Conservation (phyloP, 345 rosid species). For the Streptanthus diversifolius region DNA sequence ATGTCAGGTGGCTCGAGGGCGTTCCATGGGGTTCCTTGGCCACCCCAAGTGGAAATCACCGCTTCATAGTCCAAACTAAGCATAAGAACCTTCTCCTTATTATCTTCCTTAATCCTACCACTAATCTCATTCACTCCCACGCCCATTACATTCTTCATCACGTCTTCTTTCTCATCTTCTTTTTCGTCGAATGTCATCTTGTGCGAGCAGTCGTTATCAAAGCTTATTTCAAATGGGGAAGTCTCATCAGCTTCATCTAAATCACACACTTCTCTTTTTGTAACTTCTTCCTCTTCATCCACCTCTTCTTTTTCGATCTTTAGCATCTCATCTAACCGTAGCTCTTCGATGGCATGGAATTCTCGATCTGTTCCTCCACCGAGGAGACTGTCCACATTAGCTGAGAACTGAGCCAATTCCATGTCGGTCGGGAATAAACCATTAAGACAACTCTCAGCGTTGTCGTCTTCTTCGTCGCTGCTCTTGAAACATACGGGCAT, state of each 20-base stretch:
- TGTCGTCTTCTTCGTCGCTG: constrained; percentile 10
- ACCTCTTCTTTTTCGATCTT: constrained; percentile 51
- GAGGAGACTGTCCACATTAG: constrained; percentile 78
- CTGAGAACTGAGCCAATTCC: constrained; percentile 84
- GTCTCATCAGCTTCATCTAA: constrained; percentile 40
- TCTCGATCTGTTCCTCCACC: constrained; percentile 69
- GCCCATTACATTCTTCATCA: constrained; percentile 30
- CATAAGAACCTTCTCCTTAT: constrained; percentile 39
- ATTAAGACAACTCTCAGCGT: constrained; percentile 31
- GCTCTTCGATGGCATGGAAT: constrained; percentile 56
- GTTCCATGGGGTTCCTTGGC: constrained; percentile 76
- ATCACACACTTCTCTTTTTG: constrained; percentile 13
- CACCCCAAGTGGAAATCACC: constrained; percentile 66
- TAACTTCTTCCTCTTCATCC: background rate
- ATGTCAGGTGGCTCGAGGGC: constrained; percentile 52
- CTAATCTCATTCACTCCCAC: constrained; percentile 12
- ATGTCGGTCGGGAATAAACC: constrained; percentile 68
- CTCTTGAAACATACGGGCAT: background rate
- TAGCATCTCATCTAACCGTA: constrained; percentile 41
- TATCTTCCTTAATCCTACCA: constrained; percentile 34
- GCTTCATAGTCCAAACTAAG: constrained; percentile 66
- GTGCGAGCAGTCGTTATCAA: constrained; percentile 48
- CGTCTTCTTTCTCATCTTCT: constrained; percentile 33
- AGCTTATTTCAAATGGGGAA: constrained; percentile 55
- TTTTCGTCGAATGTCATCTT: constrained; percentile 35